Evolutionary conservation across 192 early-diverging fungal genomes (phyloP).

Genomic region (Gamsiella multidivaricata): DNA sequence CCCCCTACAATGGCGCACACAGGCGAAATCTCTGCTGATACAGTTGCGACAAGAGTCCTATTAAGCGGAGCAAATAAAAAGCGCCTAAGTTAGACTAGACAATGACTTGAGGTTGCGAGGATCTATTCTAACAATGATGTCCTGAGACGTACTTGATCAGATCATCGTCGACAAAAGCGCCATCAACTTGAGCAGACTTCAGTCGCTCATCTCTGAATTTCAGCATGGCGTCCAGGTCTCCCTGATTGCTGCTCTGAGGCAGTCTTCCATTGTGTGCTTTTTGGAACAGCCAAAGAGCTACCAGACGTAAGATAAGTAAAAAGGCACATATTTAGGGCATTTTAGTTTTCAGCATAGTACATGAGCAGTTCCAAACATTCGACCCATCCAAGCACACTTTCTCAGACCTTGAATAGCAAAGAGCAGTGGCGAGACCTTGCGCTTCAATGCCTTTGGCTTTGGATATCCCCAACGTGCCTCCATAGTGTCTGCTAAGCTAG

Average conservation of each 20-base stretch:
- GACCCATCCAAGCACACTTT: neutral
- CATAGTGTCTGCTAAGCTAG: slow-evolving; percentile 51
- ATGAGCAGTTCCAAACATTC: no score
- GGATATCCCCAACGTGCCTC: slow-evolving; percentile 54
- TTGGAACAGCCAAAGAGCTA: slow-evolving; percentile 60
- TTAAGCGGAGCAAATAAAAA: slow-evolving; percentile 11
- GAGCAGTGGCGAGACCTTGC: slow-evolving; percentile 58
- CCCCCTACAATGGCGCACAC: slow-evolving; percentile 91
- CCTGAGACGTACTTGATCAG: slow-evolving; percentile 25
- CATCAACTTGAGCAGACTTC: slow-evolving; percentile 34
- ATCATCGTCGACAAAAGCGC: slow-evolving; percentile 27
- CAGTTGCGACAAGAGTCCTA: slow-evolving; percentile 63
- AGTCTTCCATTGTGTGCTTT: slow-evolving; percentile 30
- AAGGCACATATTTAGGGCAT: no score
- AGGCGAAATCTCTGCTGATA: slow-evolving; percentile 76
- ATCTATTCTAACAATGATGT: neutral
- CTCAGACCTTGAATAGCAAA: slow-evolving; percentile 65
- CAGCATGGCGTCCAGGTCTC: slow-evolving; percentile 56
- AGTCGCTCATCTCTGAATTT: slow-evolving; percentile 35
- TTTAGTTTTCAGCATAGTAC: no score
- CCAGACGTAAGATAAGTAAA: neutral
- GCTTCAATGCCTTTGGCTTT: slow-evolving; percentile 55
- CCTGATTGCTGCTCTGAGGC: slow-evolving; percentile 9
- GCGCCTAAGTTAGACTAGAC: no score
- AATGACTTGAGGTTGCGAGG: no score